Evolutionary conservation across 345 rosid genomes (phyloP), one percentile per base, ranked within the genome.

Genomic region (Lumnitzera littorea): DNA sequence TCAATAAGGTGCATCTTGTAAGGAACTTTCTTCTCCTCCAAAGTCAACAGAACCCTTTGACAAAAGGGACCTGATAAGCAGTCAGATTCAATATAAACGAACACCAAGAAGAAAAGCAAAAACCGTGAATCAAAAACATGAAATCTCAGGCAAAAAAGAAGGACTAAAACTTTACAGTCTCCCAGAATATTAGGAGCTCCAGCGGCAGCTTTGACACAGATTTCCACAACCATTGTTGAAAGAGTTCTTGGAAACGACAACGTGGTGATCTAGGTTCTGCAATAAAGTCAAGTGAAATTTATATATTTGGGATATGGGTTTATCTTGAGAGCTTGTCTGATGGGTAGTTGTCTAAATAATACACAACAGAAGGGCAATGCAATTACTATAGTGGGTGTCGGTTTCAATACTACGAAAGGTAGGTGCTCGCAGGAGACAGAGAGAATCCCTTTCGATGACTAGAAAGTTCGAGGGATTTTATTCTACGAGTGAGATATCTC

Each of bases 11-110:
- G 74, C 56, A 24, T 13, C 72, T 85, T 83, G 85, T 83, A 78
- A 12, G 86, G 67, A 41, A 95, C 55, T 24, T 67, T 74, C 96
- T 95, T 95, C 82, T 91, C 97, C 76, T 91, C 97, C 81, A 88
- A 76, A 48, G 91, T 91, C 48, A 91, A 77, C 17, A 74, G 60
- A 63, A 72, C 86, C 62, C 94, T 71, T 4, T 91, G 96, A 66
- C 65, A 75, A 50, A 91, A 88, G 12, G 96, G 97, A 49, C 97
- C 96, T 94, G 67, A 49, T 57, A 62, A 59, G 29, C 36, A 31
- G 47, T 5, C 24, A 61, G 25, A 12, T 52, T 47, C 56, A 51
- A n/a, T 24, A 5, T 24, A 8, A 54, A 58, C 16, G 1, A 20
- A 36, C 58, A 46, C 23, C 23, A 52, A 16, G 59, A 61, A 25